phyloP scores from a whole-genome alignment of 2,329 filamentous ascomycete species.

The Onygenales sp. region DNA sequence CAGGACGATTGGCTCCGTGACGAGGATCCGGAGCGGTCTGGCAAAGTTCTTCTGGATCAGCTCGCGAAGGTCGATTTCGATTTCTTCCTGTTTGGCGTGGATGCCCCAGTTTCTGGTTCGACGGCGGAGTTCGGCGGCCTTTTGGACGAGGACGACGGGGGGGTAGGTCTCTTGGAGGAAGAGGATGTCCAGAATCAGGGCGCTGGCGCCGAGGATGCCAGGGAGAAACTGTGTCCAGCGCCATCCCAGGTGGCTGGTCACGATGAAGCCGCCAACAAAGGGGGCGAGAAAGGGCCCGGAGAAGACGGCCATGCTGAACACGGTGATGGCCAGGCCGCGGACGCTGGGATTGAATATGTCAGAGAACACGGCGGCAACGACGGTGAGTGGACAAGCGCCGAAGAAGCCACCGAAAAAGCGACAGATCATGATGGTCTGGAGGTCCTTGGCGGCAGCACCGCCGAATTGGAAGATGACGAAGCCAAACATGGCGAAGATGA shows the following conservation, averaged over 20 bases:
- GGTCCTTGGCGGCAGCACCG: slow-evolving; percentile 40
- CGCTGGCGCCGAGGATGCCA: slow-evolving; percentile 46
- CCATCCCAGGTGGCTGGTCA: slow-evolving; percentile 43
- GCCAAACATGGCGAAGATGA: slow-evolving; percentile 41
- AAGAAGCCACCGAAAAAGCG: slow-evolving; percentile 46
- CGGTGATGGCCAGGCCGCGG: slow-evolving; percentile 37
- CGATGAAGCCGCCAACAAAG: slow-evolving; percentile 47
- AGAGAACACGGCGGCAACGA: slow-evolving; percentile 47
- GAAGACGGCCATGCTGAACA: slow-evolving; percentile 45
- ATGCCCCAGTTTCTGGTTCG: slow-evolving; percentile 52
- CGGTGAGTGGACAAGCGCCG: slow-evolving; percentile 44
- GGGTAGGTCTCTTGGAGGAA: slow-evolving; percentile 51
- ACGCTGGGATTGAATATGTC: slow-evolving; percentile 46
- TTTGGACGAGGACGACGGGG: slow-evolving; percentile 47
- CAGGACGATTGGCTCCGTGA: slow-evolving; percentile 36
- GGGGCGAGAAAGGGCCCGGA: slow-evolving; percentile 44
- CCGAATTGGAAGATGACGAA: slow-evolving; percentile 43
- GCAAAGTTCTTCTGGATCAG: slow-evolving; percentile 44
- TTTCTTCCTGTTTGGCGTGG: slow-evolving; percentile 49
- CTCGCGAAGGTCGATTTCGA: slow-evolving; percentile 43
- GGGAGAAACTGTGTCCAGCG: slow-evolving; percentile 47
- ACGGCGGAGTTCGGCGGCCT: slow-evolving; percentile 45
- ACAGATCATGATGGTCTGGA: slow-evolving; percentile 45
- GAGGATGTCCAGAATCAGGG: slow-evolving; percentile 39
- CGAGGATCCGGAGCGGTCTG: slow-evolving; percentile 34